These are phyloP conservation scores for Kluyveromyces marxianus DNA, from an alignment of 1,139 yeast genomes.

Conservation along the genomic window DNA sequence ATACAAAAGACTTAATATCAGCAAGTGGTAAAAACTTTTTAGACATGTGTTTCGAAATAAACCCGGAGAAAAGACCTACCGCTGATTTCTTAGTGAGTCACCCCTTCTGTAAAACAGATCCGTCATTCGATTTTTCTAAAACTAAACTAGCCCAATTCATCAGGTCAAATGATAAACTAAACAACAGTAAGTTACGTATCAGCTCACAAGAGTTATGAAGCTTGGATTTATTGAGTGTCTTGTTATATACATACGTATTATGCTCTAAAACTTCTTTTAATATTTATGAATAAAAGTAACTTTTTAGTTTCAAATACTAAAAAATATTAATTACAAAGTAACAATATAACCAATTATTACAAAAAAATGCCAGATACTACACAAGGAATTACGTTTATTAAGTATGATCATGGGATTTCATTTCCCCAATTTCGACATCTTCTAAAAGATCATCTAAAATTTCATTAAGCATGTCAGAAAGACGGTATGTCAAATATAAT, in stretches of 20 bases:
- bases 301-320: background rate
- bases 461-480: slow-evolving; percentile 24
- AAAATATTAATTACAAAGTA: background rate
- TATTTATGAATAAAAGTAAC: background rate
- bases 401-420: background rate
- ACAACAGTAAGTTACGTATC: slow-evolving; percentile 28
- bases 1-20: slow-evolving; percentile 58
- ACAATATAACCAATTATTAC: background rate
- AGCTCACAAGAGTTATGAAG: slow-evolving; percentile 17
- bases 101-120: slow-evolving; percentile 47
- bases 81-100: slow-evolving; percentile 62
- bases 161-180: slow-evolving; percentile 40
- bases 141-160: slow-evolving; percentile 60
- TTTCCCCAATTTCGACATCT: slow-evolving; percentile 2
- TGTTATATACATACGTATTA: no score
- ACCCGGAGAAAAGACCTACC: slow-evolving; percentile 83
- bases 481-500: slow-evolving; percentile 42
- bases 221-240: background rate
- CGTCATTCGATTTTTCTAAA: slow-evolving; percentile 48
- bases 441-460: slow-evolving; percentile 11
- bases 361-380: no score
- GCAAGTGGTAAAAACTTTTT: slow-evolving; percentile 62
- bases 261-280: background rate
- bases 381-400: background rate
- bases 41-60: slow-evolving; percentile 68